Percentiles rank a stretch among this genome's conserved stretches.
These are phyloP conservation scores for Pachysolen tannophilus DNA, from an alignment of 805 yeast species.

Conservation along the genomic window DNA sequence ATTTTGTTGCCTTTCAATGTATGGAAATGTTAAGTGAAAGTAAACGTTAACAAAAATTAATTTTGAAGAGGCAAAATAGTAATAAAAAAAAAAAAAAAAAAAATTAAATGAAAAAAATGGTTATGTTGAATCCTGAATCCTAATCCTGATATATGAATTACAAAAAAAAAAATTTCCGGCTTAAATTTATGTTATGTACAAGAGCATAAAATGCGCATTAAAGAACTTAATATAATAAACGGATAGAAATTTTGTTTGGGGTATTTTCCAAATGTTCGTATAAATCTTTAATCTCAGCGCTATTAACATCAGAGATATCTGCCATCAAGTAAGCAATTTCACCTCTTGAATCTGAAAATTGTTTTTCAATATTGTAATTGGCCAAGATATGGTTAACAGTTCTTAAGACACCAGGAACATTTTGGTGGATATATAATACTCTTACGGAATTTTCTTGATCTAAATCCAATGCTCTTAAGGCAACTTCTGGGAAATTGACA, in stretches of 20 bases:
- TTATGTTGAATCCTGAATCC: no score
- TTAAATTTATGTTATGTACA: not conserved
- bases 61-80: conserved; percentile 3
- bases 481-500: conserved; percentile 98
- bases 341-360: conserved; percentile 94
- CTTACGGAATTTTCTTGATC: conserved; percentile 87
- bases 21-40: no score
- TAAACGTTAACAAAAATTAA: no score
- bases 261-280: conserved; percentile 84
- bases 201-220: not conserved
- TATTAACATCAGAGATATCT: conserved; percentile 81
- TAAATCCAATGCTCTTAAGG: conserved; percentile 77
- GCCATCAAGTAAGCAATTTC: conserved; percentile 98
- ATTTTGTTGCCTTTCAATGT: no score
- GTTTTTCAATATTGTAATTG: conserved; percentile 94
- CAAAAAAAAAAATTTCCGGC: not conserved
- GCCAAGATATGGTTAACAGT: conserved; percentile 95
- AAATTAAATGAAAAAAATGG: no score
- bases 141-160: no score
- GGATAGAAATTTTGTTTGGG: conserved; percentile 83
- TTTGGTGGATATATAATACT: conserved; percentile 92
- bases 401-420: conserved; percentile 97
- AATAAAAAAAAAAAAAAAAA: not conserved
- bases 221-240: conserved; percentile 63
- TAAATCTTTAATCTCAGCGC: conserved; percentile 74